phyloP scores from a whole-genome alignment of 306 rosid genomes.

The Neltuma alba region DNA sequence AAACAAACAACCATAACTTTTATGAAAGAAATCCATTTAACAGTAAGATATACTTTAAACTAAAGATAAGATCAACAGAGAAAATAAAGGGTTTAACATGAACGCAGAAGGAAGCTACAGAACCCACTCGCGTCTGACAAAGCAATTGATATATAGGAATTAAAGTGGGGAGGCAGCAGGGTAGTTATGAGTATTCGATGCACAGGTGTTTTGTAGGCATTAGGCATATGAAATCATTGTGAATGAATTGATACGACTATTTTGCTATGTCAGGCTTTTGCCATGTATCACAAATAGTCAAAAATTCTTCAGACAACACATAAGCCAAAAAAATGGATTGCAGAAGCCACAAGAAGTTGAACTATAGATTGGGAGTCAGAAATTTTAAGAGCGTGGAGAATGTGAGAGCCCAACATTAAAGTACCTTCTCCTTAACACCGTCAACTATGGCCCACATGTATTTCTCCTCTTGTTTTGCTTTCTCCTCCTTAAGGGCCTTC shows the following conservation, averaged over 20 bases:
- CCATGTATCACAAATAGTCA: too few species aligned
- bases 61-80: too few species aligned
- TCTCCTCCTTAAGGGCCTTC: slow-evolving; percentile 86
- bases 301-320: background rate
- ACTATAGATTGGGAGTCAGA: background rate
- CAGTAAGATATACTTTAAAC: background rate
- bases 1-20: background rate
- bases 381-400: too few species aligned
- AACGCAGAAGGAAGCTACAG: background rate
- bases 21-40: background rate
- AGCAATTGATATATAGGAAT: background rate
- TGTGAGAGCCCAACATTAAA: slow-evolving; percentile 11
- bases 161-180: too few species aligned
- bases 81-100: background rate
- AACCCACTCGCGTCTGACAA: background rate
- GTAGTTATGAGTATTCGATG: too few species aligned
- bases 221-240: too few species aligned
- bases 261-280: too few species aligned
- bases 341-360: too few species aligned
- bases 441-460: slow-evolving; percentile 94
- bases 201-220: too few species aligned
- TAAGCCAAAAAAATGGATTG: background rate
- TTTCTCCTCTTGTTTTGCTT: slow-evolving; percentile 86
- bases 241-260: too few species aligned
- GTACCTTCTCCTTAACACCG: too few species aligned